A percentile compares a stretch with the other conserved stretches of the same genome.
Conservation (phyloP, 495 filamentous ascomycete genomes). For the Hyaloscypha finlandica region DNA sequence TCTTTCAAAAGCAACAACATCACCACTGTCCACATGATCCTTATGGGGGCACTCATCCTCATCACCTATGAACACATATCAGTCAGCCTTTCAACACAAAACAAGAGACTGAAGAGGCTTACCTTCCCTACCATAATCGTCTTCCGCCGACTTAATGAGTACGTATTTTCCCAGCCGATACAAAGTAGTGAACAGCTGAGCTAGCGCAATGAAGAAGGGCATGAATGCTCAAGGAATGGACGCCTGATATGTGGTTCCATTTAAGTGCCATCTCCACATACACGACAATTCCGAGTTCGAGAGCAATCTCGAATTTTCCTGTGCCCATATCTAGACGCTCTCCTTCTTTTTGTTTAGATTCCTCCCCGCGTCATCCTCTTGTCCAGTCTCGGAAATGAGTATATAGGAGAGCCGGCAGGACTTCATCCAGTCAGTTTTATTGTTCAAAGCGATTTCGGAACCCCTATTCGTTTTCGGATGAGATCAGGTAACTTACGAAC, state of each 20-base stretch:
- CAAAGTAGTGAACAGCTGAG: neutral
- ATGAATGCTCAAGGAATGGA: neutral
- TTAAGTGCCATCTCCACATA: neutral
- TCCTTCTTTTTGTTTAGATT: neutral
- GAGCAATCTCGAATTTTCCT: neutral
- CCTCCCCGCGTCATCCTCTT: neutral
- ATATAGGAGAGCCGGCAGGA: neutral
- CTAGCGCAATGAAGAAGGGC: neutral
- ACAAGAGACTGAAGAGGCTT: too few relatives aligned
- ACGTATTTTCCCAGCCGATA: neutral
- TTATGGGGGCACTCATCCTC: too few relatives aligned
- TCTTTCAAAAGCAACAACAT: too few relatives aligned
- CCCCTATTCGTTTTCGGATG: too few relatives aligned
- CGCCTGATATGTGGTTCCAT: neutral
- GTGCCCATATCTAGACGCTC: neutral
- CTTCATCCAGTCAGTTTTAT: neutral
- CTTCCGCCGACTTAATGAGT: neutral
- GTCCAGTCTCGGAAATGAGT: neutral
- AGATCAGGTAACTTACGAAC: too few relatives aligned
- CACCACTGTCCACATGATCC: too few relatives aligned
- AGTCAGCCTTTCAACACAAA: too few relatives aligned
- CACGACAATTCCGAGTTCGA: neutral
- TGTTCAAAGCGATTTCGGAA: too few relatives aligned
- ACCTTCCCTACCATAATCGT: neutral
- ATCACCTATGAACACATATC: too few relatives aligned